A percentile compares a stretch with the other conserved stretches of the same genome.
phyloP scores from a whole-genome alignment of 148 eudicot species.

The Agrostemma githago region DNA sequence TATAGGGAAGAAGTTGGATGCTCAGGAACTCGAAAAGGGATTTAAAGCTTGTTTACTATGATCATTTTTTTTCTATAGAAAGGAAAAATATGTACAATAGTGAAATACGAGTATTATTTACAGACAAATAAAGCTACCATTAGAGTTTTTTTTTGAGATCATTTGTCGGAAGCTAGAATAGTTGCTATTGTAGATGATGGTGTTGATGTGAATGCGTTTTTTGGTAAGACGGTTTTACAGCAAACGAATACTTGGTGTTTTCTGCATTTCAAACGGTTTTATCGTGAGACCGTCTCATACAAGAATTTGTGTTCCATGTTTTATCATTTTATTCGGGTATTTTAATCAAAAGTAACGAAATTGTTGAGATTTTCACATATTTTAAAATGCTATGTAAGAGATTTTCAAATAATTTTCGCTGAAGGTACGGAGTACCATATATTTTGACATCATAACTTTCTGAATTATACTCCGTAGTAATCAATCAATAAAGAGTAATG shows the following conservation, averaged over 20 bases:
- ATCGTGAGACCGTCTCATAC: too few relatives aligned
- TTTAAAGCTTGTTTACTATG: conserved; percentile 63
- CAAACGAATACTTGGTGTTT: too few relatives aligned
- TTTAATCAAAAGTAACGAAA: too few relatives aligned
- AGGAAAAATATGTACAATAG: conserved; percentile 4
- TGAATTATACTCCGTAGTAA: too few relatives aligned
- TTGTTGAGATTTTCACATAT: too few relatives aligned
- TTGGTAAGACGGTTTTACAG: neutral
- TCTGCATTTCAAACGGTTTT: neutral
- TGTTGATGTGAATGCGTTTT: neutral
- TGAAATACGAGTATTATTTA: neutral
- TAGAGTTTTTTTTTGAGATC: neutral
- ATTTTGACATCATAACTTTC: too few relatives aligned
- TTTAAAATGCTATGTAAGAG: too few relatives aligned
- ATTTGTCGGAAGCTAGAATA: neutral
- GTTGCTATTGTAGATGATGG: neutral
- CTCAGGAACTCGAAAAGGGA: conserved; percentile 66
- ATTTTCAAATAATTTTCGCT: too few relatives aligned
- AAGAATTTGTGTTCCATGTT: too few relatives aligned
- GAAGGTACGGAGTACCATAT: too few relatives aligned
- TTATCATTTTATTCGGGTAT: too few relatives aligned
- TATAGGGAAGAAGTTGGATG: conserved; percentile 86
- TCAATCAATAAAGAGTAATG: too few relatives aligned
- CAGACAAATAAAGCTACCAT: neutral
- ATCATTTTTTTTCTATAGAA: conserved; percentile 7